phyloP scores from a whole-genome alignment of 345 rosid species.

The Erysimum cheiranthoides region DNA sequence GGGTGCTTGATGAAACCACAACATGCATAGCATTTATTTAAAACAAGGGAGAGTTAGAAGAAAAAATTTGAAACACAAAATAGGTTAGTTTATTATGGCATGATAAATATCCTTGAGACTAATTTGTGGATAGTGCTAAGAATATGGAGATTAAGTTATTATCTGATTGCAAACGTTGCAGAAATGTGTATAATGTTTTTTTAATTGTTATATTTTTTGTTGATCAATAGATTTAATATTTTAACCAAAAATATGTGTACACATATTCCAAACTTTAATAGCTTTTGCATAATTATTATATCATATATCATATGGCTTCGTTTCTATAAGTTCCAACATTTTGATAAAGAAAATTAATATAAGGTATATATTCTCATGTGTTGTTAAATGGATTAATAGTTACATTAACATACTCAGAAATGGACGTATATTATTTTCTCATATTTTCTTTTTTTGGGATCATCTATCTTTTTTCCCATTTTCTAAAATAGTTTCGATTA shows the following conservation, averaged over 20 bases:
- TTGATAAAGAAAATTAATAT: neutral
- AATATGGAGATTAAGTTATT: neutral
- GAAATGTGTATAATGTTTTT: neutral
- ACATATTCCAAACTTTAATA: neutral
- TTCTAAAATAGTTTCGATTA: neutral
- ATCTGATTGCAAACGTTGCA: neutral
- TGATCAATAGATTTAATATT: neutral
- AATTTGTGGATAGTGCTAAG: neutral
- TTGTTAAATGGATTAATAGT: neutral
- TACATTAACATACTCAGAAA: neutral
- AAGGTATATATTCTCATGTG: slow-evolving; percentile 4
- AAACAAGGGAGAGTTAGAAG: neutral
- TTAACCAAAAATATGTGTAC: neutral
- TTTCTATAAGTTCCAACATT: neutral
- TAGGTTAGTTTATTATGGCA: neutral
- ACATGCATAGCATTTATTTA: neutral
- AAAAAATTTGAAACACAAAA: slow-evolving; percentile 5
- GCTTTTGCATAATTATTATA: neutral
- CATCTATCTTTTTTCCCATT: neutral
- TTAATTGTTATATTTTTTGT: neutral
- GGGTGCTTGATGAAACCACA: slow-evolving; percentile 17
- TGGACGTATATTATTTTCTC: neutral
- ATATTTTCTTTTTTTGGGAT: neutral
- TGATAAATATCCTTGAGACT: neutral
- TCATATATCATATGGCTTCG: neutral